Conservation (phyloP, 2,329 filamentous ascomycete genomes). For the Fusarium sterilihyphosum region DNA sequence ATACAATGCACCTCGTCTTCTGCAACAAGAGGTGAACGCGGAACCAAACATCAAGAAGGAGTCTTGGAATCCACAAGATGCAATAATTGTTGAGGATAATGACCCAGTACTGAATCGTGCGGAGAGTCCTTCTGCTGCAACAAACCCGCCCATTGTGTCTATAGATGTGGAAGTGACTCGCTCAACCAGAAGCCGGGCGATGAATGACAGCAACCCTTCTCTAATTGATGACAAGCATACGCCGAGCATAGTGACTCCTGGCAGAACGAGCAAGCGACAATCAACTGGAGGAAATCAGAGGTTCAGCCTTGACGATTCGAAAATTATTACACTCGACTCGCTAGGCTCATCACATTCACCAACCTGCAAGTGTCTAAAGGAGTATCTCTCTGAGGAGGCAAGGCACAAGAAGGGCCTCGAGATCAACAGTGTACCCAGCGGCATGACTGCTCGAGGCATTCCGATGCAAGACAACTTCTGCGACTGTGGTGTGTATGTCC, state of each 20-base stretch:
- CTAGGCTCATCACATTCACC: constrained; percentile 71
- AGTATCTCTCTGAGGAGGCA: constrained; percentile 81
- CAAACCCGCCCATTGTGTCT: constrained; percentile 37
- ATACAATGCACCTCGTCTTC: constrained; percentile 80
- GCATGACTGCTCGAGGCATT: constrained; percentile 77
- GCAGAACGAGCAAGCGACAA: constrained; percentile 25
- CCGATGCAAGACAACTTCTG: constrained; percentile 85
- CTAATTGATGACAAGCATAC: neutral
- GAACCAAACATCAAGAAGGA: constrained; percentile 11
- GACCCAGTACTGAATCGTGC: constrained; percentile 11
- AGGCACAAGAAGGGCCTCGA: constrained; percentile 64
- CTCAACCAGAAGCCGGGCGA: constrained; percentile 4
- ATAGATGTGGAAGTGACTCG: constrained; percentile 35
- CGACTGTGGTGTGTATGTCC: constrained; percentile 89
- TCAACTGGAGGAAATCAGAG: constrained; percentile 34
- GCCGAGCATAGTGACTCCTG: neutral
- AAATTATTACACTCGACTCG: constrained; percentile 90
- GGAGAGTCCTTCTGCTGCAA: constrained; percentile 29
- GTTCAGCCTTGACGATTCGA: constrained; percentile 63
- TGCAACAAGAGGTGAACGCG: constrained; percentile 41
- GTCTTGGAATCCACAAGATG: constrained; percentile 3
- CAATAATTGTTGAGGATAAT: constrained; percentile 27
- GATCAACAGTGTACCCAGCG: constrained; percentile 51
- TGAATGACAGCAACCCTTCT: neutral
- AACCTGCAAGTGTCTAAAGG: constrained; percentile 75